Evolutionary conservation across 345 rosid genomes (phyloP).

Genomic region (Ricinus communis): DNA sequence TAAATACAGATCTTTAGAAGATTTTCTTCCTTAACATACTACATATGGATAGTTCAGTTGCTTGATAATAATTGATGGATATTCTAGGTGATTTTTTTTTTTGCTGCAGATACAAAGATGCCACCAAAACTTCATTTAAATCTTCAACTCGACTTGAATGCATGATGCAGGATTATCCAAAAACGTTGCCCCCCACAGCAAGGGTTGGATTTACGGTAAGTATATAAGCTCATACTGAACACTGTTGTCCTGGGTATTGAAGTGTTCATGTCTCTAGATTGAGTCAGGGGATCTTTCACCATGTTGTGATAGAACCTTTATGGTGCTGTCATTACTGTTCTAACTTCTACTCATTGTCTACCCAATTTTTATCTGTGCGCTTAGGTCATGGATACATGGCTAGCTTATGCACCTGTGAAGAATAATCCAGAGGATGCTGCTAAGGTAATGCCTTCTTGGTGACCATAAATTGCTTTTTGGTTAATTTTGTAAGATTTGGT

Average conservation of each 20-base stretch:
- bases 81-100: not conserved
- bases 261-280: not conserved
- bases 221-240: not conserved
- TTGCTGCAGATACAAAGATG: conserved; percentile 77
- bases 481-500: not conserved
- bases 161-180: conserved; percentile 99
- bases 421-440: conserved; percentile 95
- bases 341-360: conserved; percentile 7
- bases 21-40: not conserved
- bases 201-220: conserved; percentile 91
- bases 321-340: not conserved
- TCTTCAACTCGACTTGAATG: conserved; percentile 95
- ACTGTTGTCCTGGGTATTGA: conserved; percentile 5
- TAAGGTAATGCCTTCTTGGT: conserved; percentile 45
- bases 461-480: not conserved
- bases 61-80: not conserved
- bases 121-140: conserved; percentile 78
- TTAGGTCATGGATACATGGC: conserved; percentile 85
- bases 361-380: not conserved
- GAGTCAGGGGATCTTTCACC: not conserved
- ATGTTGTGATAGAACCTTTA: conserved; percentile 7
- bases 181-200: conserved; percentile 84
- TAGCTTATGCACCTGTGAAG: conserved; percentile 94
- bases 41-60: not conserved
- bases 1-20: not conserved